These are phyloP conservation scores for Penicillium sp. DNA, from an alignment of 2,329 filamentous ascomycete genomes.

Conservation along the genomic window DNA sequence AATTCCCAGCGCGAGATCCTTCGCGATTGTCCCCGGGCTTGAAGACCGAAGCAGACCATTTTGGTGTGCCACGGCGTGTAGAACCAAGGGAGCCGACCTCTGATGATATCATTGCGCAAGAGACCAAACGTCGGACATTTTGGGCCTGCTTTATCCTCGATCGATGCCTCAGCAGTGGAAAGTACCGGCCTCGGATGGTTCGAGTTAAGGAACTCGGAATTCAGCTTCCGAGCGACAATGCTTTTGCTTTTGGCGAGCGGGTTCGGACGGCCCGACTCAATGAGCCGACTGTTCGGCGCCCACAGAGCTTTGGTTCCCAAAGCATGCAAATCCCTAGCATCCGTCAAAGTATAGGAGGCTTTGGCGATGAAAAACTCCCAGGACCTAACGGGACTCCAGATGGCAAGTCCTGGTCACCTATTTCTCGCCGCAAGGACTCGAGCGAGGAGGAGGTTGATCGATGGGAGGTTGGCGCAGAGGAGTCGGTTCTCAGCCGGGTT, in stretches of 20 bases:
- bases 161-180: conserved; percentile 54
- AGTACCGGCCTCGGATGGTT: conserved; percentile 54
- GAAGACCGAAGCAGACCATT: conserved; percentile 38
- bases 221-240: conserved; percentile 56
- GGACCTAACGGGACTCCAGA: conserved; percentile 31
- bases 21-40: conserved; percentile 38
- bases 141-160: conserved; percentile 60
- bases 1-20: conserved; percentile 46
- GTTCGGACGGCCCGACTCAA: conserved; percentile 52
- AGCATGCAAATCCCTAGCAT: conserved; percentile 44
- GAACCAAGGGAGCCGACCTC: conserved; percentile 39
- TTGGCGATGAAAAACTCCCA: conserved; percentile 40
- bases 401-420: conserved; percentile 40
- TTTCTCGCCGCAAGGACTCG: conserved; percentile 39
- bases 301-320: conserved; percentile 42
- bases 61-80: conserved; percentile 34
- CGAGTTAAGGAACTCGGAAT: conserved; percentile 51
- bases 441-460: conserved; percentile 47
- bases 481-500: conserved; percentile 54
- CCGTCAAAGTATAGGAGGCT: conserved; percentile 40
- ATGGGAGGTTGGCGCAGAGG: conserved; percentile 54
- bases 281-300: conserved; percentile 41
- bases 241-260: conserved; percentile 55
- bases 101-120: conserved; percentile 53
- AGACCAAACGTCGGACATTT: conserved; percentile 55